Evolutionary conservation across 441 rosid genomes (phyloP), one percentile per base, ranked within the genome.

Genomic region (Pelargonium myrrhifolium): DNA sequence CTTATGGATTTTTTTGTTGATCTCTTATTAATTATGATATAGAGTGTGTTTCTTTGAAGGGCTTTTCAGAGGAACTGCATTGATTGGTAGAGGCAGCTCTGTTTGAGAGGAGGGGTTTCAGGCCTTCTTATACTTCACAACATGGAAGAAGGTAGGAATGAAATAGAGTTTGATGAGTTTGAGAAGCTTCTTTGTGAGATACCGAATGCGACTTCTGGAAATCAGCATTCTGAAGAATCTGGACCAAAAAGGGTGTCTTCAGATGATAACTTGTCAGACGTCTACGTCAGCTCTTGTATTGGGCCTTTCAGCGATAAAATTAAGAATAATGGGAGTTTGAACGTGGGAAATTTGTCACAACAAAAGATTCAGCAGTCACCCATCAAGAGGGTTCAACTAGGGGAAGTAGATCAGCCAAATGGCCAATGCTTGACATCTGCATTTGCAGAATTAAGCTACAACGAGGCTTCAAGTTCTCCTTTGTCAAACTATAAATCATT

Each of bases 111-210:
- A 70, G 62, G 67, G 69, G 20, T 15, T 71, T 45, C 43, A 45
- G 7, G 43, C 39, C 68, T 60, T 2, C 65, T 35, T 69, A 59
- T 53, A 20, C 45, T 68, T 43, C 17, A 42, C 59, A 67, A 75
- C 72, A 89, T 91, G 97, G 90, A 83, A 71, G 84, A 80, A 53
- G 70, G 76, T 69, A 84, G 80, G 78, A 69, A 74, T 68, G 92
- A 84, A 69, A 43, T 71, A 60, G 96, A 84, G 74, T 81, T 74
- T 15, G 97, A 89, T 79, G 97, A 91, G 71, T 71, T 89, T 42
- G 97, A 89, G 73, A 87, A 78, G 80, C 89, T 91, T 80, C 87
- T 91, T 0, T 81, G 91, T 21, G 97, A 89, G 85, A 87, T 89
- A 74, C 97, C 97, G 0, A 85, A 83, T 71, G 87, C 87, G 65